A percentile compares a stretch with the other conserved stretches of the same genome.
These are phyloP conservation scores for Mycoemilia scoparia DNA, from an alignment of 192 early-diverging fungal genomes.

Conservation along the genomic window DNA sequence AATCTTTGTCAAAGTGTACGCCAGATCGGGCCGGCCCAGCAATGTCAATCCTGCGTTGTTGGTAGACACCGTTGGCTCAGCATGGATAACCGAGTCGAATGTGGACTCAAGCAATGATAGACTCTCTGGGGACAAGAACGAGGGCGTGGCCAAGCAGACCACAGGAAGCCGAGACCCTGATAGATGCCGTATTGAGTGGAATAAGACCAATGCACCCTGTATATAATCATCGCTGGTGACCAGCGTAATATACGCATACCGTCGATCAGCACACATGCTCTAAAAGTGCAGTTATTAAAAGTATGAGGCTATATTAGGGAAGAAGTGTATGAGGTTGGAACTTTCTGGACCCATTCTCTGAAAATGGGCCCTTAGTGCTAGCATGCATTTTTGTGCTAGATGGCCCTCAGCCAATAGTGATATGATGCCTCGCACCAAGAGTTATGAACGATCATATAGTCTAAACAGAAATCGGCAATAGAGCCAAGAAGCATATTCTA, in stretches of 20 bases:
- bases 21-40: constrained; percentile 81
- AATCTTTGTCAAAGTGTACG: constrained; percentile 79
- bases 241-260: constrained; percentile 65
- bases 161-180: constrained; percentile 39
- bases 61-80: constrained; percentile 41
- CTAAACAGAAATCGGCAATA: too few species aligned
- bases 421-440: too few species aligned
- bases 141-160: constrained; percentile 49
- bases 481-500: too few species aligned
- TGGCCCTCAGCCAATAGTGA: too few species aligned
- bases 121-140: constrained; percentile 30
- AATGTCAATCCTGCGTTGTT: constrained; percentile 29
- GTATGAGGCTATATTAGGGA: too few species aligned
- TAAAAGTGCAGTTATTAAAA: too few species aligned
- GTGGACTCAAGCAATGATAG: constrained; percentile 31
- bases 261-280: too few species aligned
- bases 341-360: too few species aligned
- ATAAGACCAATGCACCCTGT: constrained; percentile 63
- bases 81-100: constrained; percentile 56
- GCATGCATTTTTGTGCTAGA: too few species aligned
- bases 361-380: too few species aligned
- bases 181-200: constrained; percentile 53
- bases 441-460: too few species aligned
- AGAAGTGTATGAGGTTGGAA: too few species aligned
- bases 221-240: constrained; percentile 74